Conservation (phyloP, 768 basidiomycete species). For the Phylloporus arenicola region DNA sequence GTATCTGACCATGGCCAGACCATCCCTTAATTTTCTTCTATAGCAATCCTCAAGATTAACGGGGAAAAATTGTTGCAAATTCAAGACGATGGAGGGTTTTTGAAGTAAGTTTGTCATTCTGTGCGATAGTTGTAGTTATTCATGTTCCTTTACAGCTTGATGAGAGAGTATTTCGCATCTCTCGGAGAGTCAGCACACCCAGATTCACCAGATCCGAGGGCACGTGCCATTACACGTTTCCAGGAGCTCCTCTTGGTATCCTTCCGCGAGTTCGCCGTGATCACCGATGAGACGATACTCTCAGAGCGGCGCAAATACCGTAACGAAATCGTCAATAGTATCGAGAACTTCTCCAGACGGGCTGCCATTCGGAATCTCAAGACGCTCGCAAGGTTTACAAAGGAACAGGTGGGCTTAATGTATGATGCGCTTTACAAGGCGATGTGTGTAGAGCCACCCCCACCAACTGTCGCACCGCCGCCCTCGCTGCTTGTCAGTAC, state of each 20-base stretch:
- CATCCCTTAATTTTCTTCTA: slow-evolving; percentile 9
- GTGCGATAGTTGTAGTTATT: not conserved
- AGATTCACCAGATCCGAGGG: slow-evolving; percentile 76
- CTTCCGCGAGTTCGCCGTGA: slow-evolving; percentile 95
- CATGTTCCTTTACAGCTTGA: slow-evolving; percentile 49
- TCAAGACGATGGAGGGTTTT: slow-evolving; percentile 95
- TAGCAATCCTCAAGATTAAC: slow-evolving; percentile 96
- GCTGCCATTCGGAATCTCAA: slow-evolving; percentile 84
- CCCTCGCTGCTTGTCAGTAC: slow-evolving; percentile 51
- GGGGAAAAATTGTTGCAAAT: slow-evolving; percentile 87
- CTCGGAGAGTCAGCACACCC: slow-evolving; percentile 95
- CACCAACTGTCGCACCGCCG: slow-evolving; percentile 44
- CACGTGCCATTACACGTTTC: slow-evolving; percentile 93
- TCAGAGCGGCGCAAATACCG: slow-evolving; percentile 82
- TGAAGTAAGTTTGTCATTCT: slow-evolving; percentile 57
- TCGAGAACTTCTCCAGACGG: slow-evolving; percentile 92
- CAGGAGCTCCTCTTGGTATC: slow-evolving; percentile 95
- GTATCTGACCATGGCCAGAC: not conserved
- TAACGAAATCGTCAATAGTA: slow-evolving; percentile 83
- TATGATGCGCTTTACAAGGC: slow-evolving; percentile 90
- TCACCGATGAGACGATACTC: slow-evolving; percentile 91
- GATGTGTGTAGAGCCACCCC: slow-evolving; percentile 71
- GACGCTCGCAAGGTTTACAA: slow-evolving; percentile 71
- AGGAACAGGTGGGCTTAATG: slow-evolving; percentile 83
- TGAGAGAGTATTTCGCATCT: slow-evolving; percentile 92